phyloP scores from a whole-genome alignment of 805 yeast species.

The Metschnikowia gelsemii region DNA sequence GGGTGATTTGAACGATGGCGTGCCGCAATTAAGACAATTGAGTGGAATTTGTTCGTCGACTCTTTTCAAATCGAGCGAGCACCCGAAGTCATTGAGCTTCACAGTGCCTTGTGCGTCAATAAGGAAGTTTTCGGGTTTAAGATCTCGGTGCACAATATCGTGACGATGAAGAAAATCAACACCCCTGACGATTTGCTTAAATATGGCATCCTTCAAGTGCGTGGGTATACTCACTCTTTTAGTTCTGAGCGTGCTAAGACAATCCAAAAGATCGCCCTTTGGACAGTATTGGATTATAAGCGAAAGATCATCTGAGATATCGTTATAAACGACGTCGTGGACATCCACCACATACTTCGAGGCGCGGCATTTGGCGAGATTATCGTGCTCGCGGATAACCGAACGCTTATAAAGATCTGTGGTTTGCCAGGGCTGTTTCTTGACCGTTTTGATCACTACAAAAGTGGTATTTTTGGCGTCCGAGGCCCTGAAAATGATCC shows the following conservation, averaged over 20 bases:
- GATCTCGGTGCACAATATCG: constrained; percentile 49
- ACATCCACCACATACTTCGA: constrained; percentile 31
- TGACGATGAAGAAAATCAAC: constrained; percentile 45
- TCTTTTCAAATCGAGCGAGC: constrained; percentile 37
- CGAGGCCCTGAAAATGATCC: constrained; percentile 34
- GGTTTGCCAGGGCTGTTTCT: constrained; percentile 18
- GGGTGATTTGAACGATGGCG: constrained; percentile 55
- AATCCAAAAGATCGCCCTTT: constrained; percentile 49
- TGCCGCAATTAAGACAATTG: constrained; percentile 42
- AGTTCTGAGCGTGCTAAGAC: constrained; percentile 40
- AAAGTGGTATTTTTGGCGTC: constrained; percentile 21
- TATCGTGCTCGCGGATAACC: constrained; percentile 34
- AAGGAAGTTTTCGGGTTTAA: constrained; percentile 55
- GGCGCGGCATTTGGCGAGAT: constrained; percentile 27
- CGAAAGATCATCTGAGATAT: constrained; percentile 26
- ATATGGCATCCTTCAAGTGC: constrained; percentile 44
- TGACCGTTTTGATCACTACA: constrained; percentile 35
- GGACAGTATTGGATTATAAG: constrained; percentile 44
- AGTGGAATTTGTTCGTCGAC: constrained; percentile 21
- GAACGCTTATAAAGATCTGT: constrained; percentile 19
- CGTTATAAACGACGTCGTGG: constrained; percentile 26
- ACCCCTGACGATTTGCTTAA: constrained; percentile 46
- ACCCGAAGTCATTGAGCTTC: constrained; percentile 53
- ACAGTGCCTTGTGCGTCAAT: constrained; percentile 46
- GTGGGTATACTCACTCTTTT: constrained; percentile 29